phyloP scores from a whole-genome alignment of 2,329 filamentous ascomycete genomes.

The Colletotrichum sojae region DNA sequence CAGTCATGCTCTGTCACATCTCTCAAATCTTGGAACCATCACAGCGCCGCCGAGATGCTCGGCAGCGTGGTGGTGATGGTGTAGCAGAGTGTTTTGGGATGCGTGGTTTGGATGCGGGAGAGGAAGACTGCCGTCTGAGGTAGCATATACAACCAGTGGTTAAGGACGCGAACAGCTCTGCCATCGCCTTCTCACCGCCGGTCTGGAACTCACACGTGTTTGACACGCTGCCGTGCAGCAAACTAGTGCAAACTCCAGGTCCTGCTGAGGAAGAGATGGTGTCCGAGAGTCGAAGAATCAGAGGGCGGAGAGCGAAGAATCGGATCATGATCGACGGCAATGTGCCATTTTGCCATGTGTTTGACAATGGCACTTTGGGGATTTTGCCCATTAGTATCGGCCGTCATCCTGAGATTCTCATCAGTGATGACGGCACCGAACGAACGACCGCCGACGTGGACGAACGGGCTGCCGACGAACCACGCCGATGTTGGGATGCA shows the following conservation, averaged over 20 bases:
- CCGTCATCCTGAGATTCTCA: neutral
- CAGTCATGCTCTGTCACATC: no score
- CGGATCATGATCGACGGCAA: conserved; percentile 10
- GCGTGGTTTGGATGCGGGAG: no score
- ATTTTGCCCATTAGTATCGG: conserved; percentile 1
- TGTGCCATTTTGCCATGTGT: conserved; percentile 25
- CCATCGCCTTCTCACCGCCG: neutral
- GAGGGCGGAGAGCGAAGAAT: neutral
- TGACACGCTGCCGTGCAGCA: neutral
- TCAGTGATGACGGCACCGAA: conserved; percentile 4
- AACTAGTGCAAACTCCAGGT: neutral
- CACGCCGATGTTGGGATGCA: conserved; percentile 20
- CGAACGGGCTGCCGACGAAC: conserved; percentile 8
- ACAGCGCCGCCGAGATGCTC: no score
- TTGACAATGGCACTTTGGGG: conserved; percentile 7
- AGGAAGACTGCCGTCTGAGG: neutral
- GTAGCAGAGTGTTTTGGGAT: no score
- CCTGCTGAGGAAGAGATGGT: neutral
- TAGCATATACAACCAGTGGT: neutral
- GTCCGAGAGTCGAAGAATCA: neutral
- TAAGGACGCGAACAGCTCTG: no score
- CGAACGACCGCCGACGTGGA: neutral
- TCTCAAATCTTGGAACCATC: no score
- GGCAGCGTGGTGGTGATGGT: no score
- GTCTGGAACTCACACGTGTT: neutral